These are phyloP conservation scores for Kodamaea derodonti DNA, from an alignment of 1,139 yeast genomes.

Conservation along the genomic window DNA sequence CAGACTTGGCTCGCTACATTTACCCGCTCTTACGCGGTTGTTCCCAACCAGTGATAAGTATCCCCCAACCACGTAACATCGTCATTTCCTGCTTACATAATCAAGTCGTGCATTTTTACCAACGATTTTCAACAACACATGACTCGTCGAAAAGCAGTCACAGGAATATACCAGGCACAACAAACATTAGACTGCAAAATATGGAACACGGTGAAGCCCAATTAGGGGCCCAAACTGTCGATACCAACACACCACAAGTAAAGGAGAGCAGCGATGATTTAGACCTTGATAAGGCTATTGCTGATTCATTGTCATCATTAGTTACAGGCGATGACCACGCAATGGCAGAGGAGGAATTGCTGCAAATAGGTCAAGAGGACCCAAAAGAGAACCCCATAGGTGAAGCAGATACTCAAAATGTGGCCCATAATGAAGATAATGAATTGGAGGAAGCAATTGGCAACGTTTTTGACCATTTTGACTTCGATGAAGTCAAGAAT, in stretches of 20 bases:
- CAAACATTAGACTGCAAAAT: conserved; percentile 1
- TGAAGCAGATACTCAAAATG: conserved; percentile 1
- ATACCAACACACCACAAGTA: background rate
- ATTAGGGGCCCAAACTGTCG: background rate
- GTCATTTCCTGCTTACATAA: too few species aligned
- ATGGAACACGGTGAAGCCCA: conserved; percentile 2
- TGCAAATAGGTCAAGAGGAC: background rate
- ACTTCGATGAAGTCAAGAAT: conserved; percentile 2
- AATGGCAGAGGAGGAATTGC: background rate
- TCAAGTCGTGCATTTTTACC: background rate
- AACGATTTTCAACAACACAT: background rate
- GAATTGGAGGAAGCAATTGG: conserved; percentile 29
- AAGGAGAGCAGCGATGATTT: conserved; percentile 5
- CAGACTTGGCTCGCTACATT: too few species aligned
- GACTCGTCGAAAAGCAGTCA: conserved; percentile 11
- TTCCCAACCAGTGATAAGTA: too few species aligned
- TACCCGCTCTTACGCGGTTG: too few species aligned
- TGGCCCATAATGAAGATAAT: conserved; percentile 14
- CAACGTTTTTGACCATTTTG: conserved; percentile 20
- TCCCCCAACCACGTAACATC: too few species aligned
- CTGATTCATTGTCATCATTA: conserved; percentile 11
- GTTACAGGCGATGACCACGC: conserved; percentile 2
- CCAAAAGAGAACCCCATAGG: conserved; percentile 1
- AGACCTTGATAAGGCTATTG: conserved; percentile 12
- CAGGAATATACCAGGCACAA: conserved; percentile 10